A percentile compares a stretch with the other conserved stretches of the same genome.
These are phyloP conservation scores for Nicotiana paniculata DNA, from an alignment of 257 asterid genomes.

Conservation along the genomic window DNA sequence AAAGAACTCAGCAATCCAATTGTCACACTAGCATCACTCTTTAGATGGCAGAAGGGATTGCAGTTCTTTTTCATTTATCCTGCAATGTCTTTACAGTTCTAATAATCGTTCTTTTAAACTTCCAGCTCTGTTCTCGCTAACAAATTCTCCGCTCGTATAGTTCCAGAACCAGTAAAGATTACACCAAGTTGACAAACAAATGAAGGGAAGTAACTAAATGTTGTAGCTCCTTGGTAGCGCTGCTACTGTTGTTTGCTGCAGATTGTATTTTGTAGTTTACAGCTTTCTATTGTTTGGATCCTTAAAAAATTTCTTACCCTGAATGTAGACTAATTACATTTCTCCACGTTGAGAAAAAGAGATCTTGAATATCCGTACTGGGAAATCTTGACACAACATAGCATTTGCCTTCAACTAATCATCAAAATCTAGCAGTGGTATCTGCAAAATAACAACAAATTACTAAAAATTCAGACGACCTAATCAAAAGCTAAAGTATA, in stretches of 20 bases:
- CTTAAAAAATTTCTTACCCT: neutral
- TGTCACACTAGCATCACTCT: neutral
- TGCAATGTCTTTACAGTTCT: neutral
- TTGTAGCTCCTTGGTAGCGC: neutral
- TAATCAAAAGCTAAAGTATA: neutral
- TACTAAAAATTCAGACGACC: neutral
- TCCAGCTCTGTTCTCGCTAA: neutral
- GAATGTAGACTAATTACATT: neutral
- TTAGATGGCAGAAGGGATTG: neutral
- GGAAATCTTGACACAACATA: neutral
- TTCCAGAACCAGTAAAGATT: neutral
- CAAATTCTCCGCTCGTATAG: neutral
- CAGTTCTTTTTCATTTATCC: neutral
- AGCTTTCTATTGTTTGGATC: neutral
- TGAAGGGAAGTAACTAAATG: neutral
- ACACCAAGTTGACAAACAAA: neutral
- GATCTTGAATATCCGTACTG: neutral
- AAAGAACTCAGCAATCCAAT: neutral
- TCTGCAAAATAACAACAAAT: neutral
- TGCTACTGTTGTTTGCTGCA: neutral
- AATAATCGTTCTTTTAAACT: neutral
- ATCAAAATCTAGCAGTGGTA: neutral
- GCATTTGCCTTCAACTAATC: neutral
- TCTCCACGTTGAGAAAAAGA: neutral
- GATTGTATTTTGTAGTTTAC: neutral